phyloP scores from a whole-genome alignment of 768 basidiomycete genomes.

The Amanita pallidorosea region DNA sequence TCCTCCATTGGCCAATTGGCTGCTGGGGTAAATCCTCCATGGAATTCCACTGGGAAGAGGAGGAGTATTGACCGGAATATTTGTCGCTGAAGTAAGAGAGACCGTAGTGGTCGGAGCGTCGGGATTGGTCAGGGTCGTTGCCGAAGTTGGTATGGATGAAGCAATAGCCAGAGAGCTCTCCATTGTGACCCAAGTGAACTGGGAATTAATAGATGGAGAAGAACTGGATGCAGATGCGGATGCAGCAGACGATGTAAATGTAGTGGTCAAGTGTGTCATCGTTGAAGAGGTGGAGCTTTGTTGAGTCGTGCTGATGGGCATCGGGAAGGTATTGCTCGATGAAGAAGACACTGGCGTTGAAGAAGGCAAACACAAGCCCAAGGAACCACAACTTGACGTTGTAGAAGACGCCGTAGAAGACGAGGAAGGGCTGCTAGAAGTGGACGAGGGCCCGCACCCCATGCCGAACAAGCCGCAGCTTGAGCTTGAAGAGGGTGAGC shows the following conservation, averaged over 20 bases:
- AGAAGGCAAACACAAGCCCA: background rate
- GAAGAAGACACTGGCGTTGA: background rate
- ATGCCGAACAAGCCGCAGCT: no score
- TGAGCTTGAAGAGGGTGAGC: background rate
- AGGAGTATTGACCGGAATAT: conserved; percentile 16
- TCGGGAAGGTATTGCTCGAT: conserved; percentile 12
- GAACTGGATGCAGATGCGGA: conserved; percentile 1
- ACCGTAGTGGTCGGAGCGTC: conserved; percentile 30
- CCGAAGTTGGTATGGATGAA: conserved; percentile 18
- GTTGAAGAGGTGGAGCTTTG: conserved; percentile 12
- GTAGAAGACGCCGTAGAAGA: background rate
- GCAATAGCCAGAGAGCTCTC: conserved; percentile 30
- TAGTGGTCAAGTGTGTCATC: conserved; percentile 7
- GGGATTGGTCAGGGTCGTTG: conserved; percentile 28
- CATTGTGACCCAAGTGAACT: conserved; percentile 33
- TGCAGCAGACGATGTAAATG: background rate
- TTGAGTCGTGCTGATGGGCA: conserved; percentile 1
- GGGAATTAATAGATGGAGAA: conserved; percentile 21
- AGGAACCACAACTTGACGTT: background rate
- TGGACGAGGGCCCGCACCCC: no score
- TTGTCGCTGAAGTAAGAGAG: conserved; percentile 12
- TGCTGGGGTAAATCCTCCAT: conserved; percentile 42
- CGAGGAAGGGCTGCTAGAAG: background rate
- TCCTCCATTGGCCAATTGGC: conserved; percentile 12
- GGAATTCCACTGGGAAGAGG: conserved; percentile 53